Base-by-base conservation (phyloP, 805 yeast species). In the Alloascoidea africana region DNA sequence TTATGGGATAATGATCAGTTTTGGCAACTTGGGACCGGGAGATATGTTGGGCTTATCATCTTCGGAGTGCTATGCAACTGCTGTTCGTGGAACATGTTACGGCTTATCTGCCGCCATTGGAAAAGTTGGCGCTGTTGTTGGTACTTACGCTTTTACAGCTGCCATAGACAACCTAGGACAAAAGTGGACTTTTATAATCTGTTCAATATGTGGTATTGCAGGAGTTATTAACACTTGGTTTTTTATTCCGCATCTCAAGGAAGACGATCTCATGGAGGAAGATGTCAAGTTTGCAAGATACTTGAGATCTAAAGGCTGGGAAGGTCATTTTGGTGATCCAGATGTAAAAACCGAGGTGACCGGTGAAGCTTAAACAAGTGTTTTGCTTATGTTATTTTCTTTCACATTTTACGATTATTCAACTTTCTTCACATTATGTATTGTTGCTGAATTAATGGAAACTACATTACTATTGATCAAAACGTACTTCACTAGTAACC, bases 61-160 rank as follows among this genome's bases (percentile, higher is more conserved):
- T 6, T 68, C 81, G 17, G 89, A 81, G 55, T 64, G 72, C 3
- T 81, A 65, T 47, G 86, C 91, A 14, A 77, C 87, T 4, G 80
- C 83, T 11, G 73, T 81, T 33, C 65, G 91, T 55, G 89, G 87
- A 30, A 76, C 85, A 0, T 62, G 70, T 36, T 81, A 81, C 48
- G 89, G 89, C 30, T 46, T 81, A 16, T 67, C 80, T 35, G 91
- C 91, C 30, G 91, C 87, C 2, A 60, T 78, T 36, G 91, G 91
- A 40, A 81, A 81, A 54, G 79, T 77, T 17, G 93, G 91, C 40
- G 91, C 89, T n/a, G 86, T 78, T 16, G 74, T 78, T 15, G 91
- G 91, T 18, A 78, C 86, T 16, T 70, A 76, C 52, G 68, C 68
- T 14, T 81, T 82, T 58, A 70, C 75, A 5, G 80, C 84, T 14